Evolutionary conservation across 140 eudicot species (phyloP), one percentile per base, ranked within the genome.

Genomic region (Stevia rebaudiana): DNA sequence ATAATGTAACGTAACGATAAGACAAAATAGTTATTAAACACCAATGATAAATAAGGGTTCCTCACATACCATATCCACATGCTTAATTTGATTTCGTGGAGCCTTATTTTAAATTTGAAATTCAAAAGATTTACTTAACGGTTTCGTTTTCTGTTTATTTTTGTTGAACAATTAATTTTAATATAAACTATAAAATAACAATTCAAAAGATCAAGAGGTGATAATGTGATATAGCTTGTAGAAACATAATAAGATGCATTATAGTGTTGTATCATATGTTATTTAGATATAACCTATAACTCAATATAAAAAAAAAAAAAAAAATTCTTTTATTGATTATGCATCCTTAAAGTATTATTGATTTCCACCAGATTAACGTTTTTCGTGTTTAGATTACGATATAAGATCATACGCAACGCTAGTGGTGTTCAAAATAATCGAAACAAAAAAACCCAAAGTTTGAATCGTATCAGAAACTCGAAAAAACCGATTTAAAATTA

Each of bases 1-100:
- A 6, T 25, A 54, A 55, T 55, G 42, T 31, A 55, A 23, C 41
- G 15, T 55, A 55, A 30, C 8, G 30, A 30, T 55, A 55, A 31
- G 62, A 55, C 62, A 55, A 31, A 31, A 55, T 0, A 30, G 21
- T 28, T 21, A 55, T 55, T 30, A 55, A 53, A 25, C 61, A 53
- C 17, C 61, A 53, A 53, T 25, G 39, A 12, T 19, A 53, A 6
- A 24, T 12, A 53, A 53, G 10, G 13, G 18, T 17, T 13, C 19
- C 4, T n/a, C 39, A 53, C 61, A 24, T 53, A 53, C 21, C 36
- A 12, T 53, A 25, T 24, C 39, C 39, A 25, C 3, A 6, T 53
- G 61, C 39, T 24, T 24, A 33, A 25, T 53, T 53, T 53, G 39
- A 13, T 24, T 25, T 53, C 13, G 25, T 33, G 12, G 8, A 24